These are phyloP conservation scores for Cunninghamia lanceolata DNA, from an alignment of 75 land plant species.

Conservation along the genomic window DNA sequence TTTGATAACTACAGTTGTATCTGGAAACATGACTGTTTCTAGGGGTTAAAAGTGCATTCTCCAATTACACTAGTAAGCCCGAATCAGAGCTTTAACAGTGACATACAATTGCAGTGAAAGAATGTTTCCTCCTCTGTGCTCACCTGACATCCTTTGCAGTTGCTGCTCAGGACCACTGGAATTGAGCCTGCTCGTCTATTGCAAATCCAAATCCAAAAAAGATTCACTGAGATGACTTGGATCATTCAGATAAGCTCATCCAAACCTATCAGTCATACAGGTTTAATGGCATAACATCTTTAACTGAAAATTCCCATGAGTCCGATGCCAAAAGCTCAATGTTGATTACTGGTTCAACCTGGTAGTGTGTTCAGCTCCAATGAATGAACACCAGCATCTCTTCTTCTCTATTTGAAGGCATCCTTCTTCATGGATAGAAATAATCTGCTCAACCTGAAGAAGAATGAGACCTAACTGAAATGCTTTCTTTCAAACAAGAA, in stretches of 20 bases:
- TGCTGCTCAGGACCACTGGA: background rate
- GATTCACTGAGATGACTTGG: background rate
- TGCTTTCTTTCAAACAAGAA: background rate
- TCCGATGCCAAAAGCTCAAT: background rate
- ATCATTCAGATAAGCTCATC: background rate
- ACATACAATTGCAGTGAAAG: background rate
- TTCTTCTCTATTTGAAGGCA: background rate
- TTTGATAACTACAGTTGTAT: background rate
- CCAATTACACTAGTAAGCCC: background rate
- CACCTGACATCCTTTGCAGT: background rate
- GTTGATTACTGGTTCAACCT: background rate
- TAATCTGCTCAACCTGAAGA: background rate
- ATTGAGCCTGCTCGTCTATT: background rate
- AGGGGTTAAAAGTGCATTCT: background rate
- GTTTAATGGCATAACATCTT: background rate
- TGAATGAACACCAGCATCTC: background rate
- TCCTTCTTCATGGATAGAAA: background rate
- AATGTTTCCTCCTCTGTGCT: background rate
- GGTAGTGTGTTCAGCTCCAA: background rate
- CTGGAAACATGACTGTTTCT: background rate
- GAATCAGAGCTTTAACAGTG: background rate
- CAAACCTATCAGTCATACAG: background rate
- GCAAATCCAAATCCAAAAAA: background rate
- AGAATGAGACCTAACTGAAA: background rate
- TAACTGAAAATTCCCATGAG: background rate